These are phyloP conservation scores for Lactarius pseudohatsudake DNA, from an alignment of 768 basidiomycete genomes.

Conservation along the genomic window DNA sequence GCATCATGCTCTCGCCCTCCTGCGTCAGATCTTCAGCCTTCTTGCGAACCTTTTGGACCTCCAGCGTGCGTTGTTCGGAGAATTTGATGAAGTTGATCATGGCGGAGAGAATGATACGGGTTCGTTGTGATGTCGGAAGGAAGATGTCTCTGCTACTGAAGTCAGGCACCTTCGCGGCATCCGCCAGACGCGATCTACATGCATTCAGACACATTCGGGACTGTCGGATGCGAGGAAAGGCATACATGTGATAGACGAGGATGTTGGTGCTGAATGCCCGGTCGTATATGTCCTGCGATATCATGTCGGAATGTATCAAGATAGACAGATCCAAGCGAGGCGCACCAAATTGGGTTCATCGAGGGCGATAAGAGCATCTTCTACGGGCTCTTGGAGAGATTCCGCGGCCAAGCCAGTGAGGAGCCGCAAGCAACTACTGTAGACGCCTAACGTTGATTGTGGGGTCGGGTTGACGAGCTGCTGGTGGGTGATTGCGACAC, in stretches of 20 bases:
- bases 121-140: slow-evolving; percentile 72
- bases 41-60: slow-evolving; percentile 61
- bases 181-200: slow-evolving; percentile 64
- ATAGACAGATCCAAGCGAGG: not conserved
- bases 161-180: slow-evolving; percentile 70
- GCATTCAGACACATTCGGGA: not conserved
- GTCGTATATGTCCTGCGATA: slow-evolving; percentile 61
- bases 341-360: slow-evolving; percentile 54
- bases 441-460: slow-evolving; percentile 71
- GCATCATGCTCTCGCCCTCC: slow-evolving; percentile 59
- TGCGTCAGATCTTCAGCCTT: slow-evolving; percentile 54
- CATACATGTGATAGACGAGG: slow-evolving; percentile 69
- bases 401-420: slow-evolving; percentile 64
- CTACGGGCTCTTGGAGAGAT: slow-evolving; percentile 56
- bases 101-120: slow-evolving; percentile 73
- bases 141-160: slow-evolving; percentile 76
- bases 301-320: slow-evolving; percentile 2
- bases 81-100: slow-evolving; percentile 95
- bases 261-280: slow-evolving; percentile 60
- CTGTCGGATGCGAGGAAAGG: not conserved
- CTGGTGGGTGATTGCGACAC: slow-evolving; percentile 60
- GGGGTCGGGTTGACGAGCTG: slow-evolving; percentile 66
- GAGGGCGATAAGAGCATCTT: slow-evolving; percentile 52
- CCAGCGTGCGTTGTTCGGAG: slow-evolving; percentile 67
- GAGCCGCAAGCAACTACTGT: slow-evolving; percentile 68